A percentile compares a stretch with the other conserved stretches of the same genome.
phyloP scores from a whole-genome alignment of 2,329 filamentous ascomycete species.

The Aspergillus transmontanensis region DNA sequence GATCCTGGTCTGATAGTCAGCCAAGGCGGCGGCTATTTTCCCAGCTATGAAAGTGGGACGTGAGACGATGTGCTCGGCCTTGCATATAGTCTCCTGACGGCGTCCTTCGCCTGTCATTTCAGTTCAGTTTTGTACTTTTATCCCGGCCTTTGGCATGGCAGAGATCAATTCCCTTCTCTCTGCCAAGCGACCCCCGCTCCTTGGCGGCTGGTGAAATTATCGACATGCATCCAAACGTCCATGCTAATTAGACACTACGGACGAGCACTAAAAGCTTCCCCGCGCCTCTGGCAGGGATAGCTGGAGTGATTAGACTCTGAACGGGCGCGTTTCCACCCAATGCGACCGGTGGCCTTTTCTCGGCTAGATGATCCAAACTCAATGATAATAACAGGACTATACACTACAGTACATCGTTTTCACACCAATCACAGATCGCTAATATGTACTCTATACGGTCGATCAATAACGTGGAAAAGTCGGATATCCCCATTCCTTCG shows the following conservation, averaged over 20 bases:
- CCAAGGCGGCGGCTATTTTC: background rate
- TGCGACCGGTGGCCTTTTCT: background rate
- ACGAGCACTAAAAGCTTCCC: background rate
- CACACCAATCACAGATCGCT: background rate
- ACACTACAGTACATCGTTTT: background rate
- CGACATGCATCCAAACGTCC: background rate
- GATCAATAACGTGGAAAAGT: constrained; percentile 22
- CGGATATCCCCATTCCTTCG: constrained; percentile 22
- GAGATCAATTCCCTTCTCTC: background rate
- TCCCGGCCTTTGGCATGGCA: background rate
- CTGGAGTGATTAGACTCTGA: background rate
- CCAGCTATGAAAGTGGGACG: background rate
- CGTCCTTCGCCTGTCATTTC: background rate
- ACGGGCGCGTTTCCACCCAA: background rate
- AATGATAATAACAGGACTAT: background rate
- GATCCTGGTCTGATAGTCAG: background rate
- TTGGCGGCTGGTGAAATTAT: background rate
- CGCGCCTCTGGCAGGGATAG: background rate
- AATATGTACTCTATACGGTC: background rate
- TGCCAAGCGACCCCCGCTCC: background rate
- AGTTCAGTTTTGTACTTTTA: background rate
- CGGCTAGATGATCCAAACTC: background rate
- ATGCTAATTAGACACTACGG: background rate
- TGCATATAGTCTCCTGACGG: background rate
- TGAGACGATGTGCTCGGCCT: background rate